Evolutionary conservation across 352 stramenopile species (phyloP).

Genomic region (Globisporangium uncinulatum): DNA sequence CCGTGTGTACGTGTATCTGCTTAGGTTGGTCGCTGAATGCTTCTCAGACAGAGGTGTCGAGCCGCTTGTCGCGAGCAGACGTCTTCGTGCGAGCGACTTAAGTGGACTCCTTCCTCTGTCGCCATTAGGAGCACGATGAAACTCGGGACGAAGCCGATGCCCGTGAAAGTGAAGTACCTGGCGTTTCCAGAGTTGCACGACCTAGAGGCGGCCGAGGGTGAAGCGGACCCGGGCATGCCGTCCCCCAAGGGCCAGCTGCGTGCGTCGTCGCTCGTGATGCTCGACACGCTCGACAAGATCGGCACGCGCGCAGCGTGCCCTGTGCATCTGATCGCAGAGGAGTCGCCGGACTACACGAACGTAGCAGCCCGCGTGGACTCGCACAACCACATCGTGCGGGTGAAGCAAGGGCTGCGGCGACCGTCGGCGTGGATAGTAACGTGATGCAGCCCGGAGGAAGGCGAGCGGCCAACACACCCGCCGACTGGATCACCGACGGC

Average conservation of each 20-base stretch:
- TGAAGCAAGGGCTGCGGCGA: conserved; percentile 38
- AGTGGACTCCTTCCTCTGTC: background rate
- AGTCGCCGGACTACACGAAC: conserved; percentile 48
- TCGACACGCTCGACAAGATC: conserved; percentile 77
- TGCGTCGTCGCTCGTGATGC: conserved; percentile 38
- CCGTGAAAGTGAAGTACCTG: conserved; percentile 35
- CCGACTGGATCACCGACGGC: conserved; percentile 4
- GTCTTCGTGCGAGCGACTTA: background rate
- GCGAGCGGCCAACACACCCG: background rate
- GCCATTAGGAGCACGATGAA: conserved; percentile 61
- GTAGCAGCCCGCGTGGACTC: conserved; percentile 49
- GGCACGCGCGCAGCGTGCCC: conserved; percentile 63
- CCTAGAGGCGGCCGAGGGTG: conserved; percentile 16
- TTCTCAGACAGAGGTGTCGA: background rate
- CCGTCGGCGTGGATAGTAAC: conserved; percentile 48
- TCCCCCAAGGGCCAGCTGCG: conserved; percentile 47
- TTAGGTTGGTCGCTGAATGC: background rate
- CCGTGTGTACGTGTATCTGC: conserved; percentile 41
- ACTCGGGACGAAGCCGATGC: conserved; percentile 52
- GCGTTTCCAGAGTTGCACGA: conserved; percentile 34
- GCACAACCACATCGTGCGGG: conserved; percentile 49
- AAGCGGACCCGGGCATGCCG: conserved; percentile 45
- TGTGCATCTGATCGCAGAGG: conserved; percentile 56
- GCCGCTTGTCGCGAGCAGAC: background rate
- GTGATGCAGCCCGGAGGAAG: background rate